Conservation (phyloP, 306 rosid genomes). For the Canavalia gladiata region DNA sequence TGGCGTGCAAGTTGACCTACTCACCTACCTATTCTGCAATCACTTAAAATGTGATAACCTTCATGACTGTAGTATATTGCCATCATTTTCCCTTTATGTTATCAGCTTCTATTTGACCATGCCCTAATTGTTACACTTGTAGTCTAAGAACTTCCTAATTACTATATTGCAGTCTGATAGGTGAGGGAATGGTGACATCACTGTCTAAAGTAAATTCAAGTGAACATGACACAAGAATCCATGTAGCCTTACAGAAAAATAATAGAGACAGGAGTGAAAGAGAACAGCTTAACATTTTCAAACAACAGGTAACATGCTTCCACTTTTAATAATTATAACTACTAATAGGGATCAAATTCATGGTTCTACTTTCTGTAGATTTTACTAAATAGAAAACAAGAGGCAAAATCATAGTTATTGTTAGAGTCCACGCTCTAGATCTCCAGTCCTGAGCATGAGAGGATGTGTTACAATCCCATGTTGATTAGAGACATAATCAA, state of each 20-base stretch:
- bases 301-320: not conserved
- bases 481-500: too few relatives aligned
- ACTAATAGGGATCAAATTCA: slow-evolving; percentile 9
- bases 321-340: slow-evolving; percentile 11
- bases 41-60: slow-evolving; percentile 6
- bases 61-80: not conserved
- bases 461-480: too few relatives aligned
- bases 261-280: not conserved
- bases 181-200: slow-evolving; percentile 25
- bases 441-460: too few relatives aligned
- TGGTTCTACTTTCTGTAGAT: not conserved
- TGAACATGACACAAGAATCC: not conserved
- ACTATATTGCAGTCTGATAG: slow-evolving; percentile 1
- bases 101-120: too few relatives aligned
- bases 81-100: too few relatives aligned
- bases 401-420: not conserved
- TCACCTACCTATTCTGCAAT: not conserved
- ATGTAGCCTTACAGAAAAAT: slow-evolving; percentile 16
- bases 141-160: not conserved
- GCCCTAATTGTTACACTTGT: not conserved
- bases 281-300: slow-evolving; percentile 8
- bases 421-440: too few relatives aligned
- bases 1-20: slow-evolving; percentile 11
- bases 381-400: slow-evolving; percentile 1
- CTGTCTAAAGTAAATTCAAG: not conserved